These are phyloP conservation scores for Verticillium alfalfae DNA, from an alignment of 2,329 filamentous ascomycete species.

Conservation along the genomic window DNA sequence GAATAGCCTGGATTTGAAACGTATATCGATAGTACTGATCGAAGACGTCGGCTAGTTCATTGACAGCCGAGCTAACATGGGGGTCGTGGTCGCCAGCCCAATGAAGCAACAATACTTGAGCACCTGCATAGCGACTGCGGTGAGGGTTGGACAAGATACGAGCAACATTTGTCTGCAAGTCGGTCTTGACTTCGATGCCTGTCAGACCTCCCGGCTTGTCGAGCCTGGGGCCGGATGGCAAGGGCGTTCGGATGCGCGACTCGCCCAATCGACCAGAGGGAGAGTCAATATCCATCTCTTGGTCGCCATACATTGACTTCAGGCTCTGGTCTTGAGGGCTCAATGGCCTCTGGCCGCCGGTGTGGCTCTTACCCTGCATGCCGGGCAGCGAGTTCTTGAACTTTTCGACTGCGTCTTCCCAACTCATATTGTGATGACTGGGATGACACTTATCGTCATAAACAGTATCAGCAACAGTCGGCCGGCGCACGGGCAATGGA, in stretches of 20 bases:
- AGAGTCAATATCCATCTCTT: slow-evolving; percentile 52
- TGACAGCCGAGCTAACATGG: slow-evolving; percentile 25
- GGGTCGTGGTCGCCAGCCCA: slow-evolving; percentile 50
- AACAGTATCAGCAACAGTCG: slow-evolving; percentile 2
- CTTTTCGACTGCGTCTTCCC: slow-evolving; percentile 52
- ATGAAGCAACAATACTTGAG: slow-evolving; percentile 45
- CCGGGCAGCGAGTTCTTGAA: slow-evolving; percentile 42
- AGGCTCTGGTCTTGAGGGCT: slow-evolving; percentile 34
- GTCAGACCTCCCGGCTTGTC: slow-evolving; percentile 45
- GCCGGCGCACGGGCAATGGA: slow-evolving; percentile 7
- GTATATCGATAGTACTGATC: slow-evolving; percentile 47
- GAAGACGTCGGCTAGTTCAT: slow-evolving; percentile 44
- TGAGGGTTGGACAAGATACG: slow-evolving; percentile 43
- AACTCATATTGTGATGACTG: slow-evolving; percentile 55
- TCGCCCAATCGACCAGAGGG: slow-evolving; percentile 35
- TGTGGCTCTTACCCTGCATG: slow-evolving; percentile 15
- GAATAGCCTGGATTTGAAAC: slow-evolving; percentile 43
- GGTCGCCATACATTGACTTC: slow-evolving; percentile 35
- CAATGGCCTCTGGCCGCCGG: slow-evolving; percentile 30
- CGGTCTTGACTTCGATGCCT: slow-evolving; percentile 46
- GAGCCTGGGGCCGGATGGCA: slow-evolving; percentile 50
- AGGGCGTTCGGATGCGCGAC: slow-evolving; percentile 46
- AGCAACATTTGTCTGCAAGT: slow-evolving; percentile 45
- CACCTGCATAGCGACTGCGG: slow-evolving; percentile 48
- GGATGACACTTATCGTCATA: slow-evolving; percentile 45